A percentile compares a stretch with the other conserved stretches of the same genome.
Evolutionary conservation across 169 alveolate species (phyloP).

Genomic region (Cryptosporidium canis): DNA sequence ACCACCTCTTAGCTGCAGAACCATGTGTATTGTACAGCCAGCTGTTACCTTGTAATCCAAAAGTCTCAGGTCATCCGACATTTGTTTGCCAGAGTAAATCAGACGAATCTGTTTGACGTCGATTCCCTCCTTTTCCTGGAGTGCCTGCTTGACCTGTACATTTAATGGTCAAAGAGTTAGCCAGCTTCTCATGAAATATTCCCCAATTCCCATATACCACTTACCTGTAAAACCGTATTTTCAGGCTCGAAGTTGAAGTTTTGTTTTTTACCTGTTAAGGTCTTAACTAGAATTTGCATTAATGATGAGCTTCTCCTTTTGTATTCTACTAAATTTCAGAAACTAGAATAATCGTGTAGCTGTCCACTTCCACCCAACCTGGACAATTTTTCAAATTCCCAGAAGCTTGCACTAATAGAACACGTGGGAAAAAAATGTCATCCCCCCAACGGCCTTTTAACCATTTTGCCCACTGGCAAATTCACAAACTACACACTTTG

Average conservation of each 20-base stretch:
- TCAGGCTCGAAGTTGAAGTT: constrained; percentile 94
- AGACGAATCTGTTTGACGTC: constrained; percentile 90
- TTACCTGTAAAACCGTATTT: constrained; percentile 90
- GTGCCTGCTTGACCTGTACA: constrained; percentile 84
- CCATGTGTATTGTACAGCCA: constrained; percentile 96
- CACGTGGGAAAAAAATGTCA: too few species aligned
- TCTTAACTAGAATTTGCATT: constrained; percentile 91
- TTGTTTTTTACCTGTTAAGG: constrained; percentile 92
- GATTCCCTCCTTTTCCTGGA: constrained; percentile 94
- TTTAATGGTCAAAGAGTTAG: not conserved
- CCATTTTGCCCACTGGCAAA: not conserved
- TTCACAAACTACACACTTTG: not conserved
- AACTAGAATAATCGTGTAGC: not conserved
- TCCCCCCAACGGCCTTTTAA: not conserved
- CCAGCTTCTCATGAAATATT: not conserved
- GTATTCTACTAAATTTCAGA: not conserved
- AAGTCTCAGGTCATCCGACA: constrained; percentile 89
- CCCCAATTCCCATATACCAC: not conserved
- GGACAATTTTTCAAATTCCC: not conserved
- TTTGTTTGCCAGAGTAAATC: constrained; percentile 90
- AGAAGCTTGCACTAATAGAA: not conserved
- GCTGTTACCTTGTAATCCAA: constrained; percentile 92
- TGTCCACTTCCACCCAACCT: not conserved
- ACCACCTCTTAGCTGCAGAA: constrained; percentile 93
- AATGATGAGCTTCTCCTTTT: not conserved